A percentile compares a stretch with the other conserved stretches of the same genome.
phyloP scores from a whole-genome alignment of 129 eudicot species.

The Lactuca sativa region DNA sequence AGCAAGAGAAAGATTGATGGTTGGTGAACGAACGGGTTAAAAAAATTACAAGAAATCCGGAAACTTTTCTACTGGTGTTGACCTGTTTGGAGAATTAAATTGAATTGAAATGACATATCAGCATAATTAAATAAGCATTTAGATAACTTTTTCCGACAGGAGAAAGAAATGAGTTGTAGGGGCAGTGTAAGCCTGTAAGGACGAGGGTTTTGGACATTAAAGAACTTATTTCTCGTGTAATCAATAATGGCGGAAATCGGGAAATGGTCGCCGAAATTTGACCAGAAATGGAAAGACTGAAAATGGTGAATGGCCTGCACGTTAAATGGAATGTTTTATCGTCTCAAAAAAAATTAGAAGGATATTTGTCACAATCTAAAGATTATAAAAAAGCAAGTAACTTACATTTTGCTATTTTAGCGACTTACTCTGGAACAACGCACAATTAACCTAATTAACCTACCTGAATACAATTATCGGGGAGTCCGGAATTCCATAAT shows the following conservation, averaged over 20 bases:
- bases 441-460: no score
- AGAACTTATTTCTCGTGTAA: slow-evolving; percentile 7
- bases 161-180: slow-evolving; percentile 14
- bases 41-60: slow-evolving; percentile 20
- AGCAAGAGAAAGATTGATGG: background rate
- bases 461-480: no score
- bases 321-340: background rate
- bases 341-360: no score
- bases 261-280: background rate
- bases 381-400: no score
- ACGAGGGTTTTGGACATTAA: slow-evolving; percentile 7
- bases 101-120: slow-evolving; percentile 12
- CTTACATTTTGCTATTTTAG: no score
- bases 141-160: slow-evolving; percentile 9
- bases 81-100: background rate
- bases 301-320: background rate
- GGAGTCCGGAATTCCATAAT: no score
- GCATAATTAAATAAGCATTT: slow-evolving; percentile 13
- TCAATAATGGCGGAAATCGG: background rate
- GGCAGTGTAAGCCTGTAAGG: background rate
- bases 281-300: background rate
- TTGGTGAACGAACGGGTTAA: background rate
- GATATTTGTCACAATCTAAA: no score
- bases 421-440: no score
- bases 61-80: slow-evolving; percentile 6